Conservation (phyloP, 73 alveolate species). For the Paramecium sexaurelia region DNA sequence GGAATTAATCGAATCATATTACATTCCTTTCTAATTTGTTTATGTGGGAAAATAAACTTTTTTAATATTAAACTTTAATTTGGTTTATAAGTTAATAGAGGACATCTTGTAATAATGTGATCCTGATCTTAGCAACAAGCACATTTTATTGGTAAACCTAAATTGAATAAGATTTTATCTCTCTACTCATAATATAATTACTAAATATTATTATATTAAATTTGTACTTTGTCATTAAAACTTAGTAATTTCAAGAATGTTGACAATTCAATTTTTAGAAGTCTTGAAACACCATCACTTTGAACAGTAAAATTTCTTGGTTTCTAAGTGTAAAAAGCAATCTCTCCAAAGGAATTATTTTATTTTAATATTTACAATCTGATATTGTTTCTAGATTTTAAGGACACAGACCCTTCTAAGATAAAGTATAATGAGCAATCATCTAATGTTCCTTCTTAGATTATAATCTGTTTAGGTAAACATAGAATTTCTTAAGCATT, state of each 20-base stretch:
- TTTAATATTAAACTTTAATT: neutral
- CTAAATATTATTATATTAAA: neutral
- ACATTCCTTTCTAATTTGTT: neutral
- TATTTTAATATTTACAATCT: neutral
- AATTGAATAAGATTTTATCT: neutral
- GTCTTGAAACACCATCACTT: neutral
- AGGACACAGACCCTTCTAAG: neutral
- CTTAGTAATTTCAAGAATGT: neutral
- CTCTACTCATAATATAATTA: neutral
- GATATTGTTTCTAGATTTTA: neutral
- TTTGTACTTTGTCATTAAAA: neutral
- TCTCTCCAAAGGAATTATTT: conserved; percentile 13
- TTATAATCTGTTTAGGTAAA: neutral
- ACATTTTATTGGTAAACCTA: conserved; percentile 7
- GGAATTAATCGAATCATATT: neutral
- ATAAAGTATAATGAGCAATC: conserved; percentile 16
- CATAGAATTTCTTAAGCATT: neutral
- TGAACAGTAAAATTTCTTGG: neutral
- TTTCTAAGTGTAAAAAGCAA: neutral
- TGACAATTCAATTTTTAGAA: neutral
- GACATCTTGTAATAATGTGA: conserved; percentile 27
- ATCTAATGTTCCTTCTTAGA: neutral
- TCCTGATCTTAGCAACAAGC: neutral
- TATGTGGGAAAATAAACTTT: neutral
- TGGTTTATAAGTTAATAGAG: conserved; percentile 14